Percentiles rank a stretch among this genome's conserved stretches.
Evolutionary conservation across 2,329 filamentous ascomycete species (phyloP).

Genomic region (Trichophyton simii): DNA sequence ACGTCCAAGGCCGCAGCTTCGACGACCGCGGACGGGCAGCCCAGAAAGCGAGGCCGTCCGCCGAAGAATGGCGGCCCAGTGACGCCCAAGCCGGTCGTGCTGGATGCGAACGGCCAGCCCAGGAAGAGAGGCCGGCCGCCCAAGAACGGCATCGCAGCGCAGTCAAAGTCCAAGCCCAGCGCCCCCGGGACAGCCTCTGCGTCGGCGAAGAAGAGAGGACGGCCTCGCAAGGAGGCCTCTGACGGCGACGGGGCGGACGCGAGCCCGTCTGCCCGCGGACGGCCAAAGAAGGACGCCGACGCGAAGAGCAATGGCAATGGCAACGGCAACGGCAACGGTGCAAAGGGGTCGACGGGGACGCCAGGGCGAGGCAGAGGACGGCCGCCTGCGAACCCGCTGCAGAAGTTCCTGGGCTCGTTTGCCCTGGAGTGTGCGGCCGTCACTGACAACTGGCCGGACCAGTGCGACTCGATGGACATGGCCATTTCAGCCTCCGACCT

Average conservation of each 20-base stretch:
- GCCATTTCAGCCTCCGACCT: constrained; percentile 8
- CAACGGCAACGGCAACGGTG: not conserved
- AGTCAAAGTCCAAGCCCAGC: not conserved
- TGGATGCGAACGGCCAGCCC: constrained; percentile 8
- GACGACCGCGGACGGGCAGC: constrained; percentile 7
- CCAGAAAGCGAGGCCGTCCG: constrained; percentile 13
- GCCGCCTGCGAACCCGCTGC: not conserved
- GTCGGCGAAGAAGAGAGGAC: constrained; percentile 5
- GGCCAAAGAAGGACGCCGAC: constrained; percentile 8
- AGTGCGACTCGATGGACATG: constrained; percentile 12
- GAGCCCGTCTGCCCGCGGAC: constrained; percentile 5
- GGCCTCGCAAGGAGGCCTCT: constrained; percentile 7
- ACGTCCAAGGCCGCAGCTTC: constrained; percentile 8
- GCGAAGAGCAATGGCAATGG: not conserved
- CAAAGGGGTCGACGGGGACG: not conserved
- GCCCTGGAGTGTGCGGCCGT: constrained; percentile 9
- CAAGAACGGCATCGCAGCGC: constrained; percentile 3
- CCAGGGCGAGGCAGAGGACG: constrained; percentile 1
- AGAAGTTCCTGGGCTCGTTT: constrained; percentile 12
- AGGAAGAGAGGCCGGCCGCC: constrained; percentile 11
- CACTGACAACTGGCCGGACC: constrained; percentile 11
- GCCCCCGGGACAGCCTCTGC: not conserved
- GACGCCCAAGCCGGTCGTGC: constrained; percentile 3
- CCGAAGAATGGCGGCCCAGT: constrained; percentile 5
- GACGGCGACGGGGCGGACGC: not conserved